Conservation (phyloP, 1,284 basidiomycete species). For the Ceratobasidium sp. region DNA sequence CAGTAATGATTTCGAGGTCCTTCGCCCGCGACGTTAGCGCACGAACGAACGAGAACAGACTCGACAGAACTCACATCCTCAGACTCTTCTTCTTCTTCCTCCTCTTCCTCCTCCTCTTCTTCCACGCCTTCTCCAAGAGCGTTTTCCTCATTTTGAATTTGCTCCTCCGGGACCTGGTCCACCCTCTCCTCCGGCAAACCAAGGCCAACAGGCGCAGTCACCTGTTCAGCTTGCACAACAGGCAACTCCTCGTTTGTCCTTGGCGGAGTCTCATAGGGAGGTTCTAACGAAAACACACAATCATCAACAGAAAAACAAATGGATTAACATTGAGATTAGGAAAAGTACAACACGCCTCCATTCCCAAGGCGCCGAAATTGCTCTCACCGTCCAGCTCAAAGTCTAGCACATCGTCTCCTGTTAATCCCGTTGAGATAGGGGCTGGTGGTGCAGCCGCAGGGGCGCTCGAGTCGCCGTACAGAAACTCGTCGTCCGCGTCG, state of each 20-base stretch:
- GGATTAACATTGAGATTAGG: constrained; percentile 44
- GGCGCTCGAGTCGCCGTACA: constrained; percentile 48
- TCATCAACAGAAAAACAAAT: constrained; percentile 33
- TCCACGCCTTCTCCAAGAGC: constrained; percentile 48
- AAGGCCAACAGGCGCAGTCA: constrained; percentile 22
- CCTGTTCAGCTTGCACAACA: not conserved
- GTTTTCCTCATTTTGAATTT: constrained; percentile 25
- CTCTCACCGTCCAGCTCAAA: constrained; percentile 46
- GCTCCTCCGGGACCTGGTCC: constrained; percentile 16
- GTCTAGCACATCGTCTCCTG: constrained; percentile 32
- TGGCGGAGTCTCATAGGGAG: constrained; percentile 40
- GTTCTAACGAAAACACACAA: constrained; percentile 40
- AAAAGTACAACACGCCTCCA: constrained; percentile 38
- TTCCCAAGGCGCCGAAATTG: constrained; percentile 36
- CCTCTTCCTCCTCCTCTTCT: constrained; percentile 50
- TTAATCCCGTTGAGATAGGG: not conserved
- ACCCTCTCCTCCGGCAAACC: constrained; percentile 27
- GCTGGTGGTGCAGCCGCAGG: constrained; percentile 10
- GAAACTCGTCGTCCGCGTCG: constrained; percentile 50
- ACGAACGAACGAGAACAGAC: not conserved
- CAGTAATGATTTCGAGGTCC: constrained; percentile 87
- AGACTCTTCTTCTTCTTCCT: constrained; percentile 50
- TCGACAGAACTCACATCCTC: constrained; percentile 46
- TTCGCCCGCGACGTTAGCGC: constrained; percentile 53
- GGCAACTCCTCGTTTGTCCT: constrained; percentile 35